Evolutionary conservation across 805 yeast genomes (phyloP), one percentile per base, ranked within the genome.

Genomic region (Hanseniaspora guilliermondii): DNA sequence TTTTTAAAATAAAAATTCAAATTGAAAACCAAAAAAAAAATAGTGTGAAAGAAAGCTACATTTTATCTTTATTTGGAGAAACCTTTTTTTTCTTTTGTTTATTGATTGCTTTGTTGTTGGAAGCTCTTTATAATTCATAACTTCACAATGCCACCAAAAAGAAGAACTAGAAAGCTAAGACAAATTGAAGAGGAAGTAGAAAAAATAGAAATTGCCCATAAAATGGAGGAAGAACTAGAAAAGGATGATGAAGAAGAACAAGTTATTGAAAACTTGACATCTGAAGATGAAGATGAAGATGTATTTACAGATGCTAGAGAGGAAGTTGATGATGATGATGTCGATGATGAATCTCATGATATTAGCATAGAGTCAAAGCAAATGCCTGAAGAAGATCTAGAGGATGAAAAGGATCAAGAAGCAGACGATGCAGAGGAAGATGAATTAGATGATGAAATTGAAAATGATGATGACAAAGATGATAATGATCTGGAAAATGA

Each of bases 171-270:
- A 36, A 47, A 47, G 30, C 47, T 33, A 41, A 52, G 45, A 41
- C 57, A 46, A 25, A 55, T 42, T 52, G 61, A 56, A 16, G 58
- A 57, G 21, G 56, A 54, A 27, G 47, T 36, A 7, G 53, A 32
- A 30, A 53, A 50, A 36, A 25, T 47, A 16, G 53, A 39, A 24
- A 41, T 47, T 21, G 50, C 52, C 17, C 53, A 41, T 16, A 42
- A 38, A n/a, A 59, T 53, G 48, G 61, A 58, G 36, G 57, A 53
- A 42, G 53, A 44, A 19, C 49, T 36, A 38, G 60, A 54, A 9
- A 53, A 53, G 12, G 62, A 56, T 11, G 58, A 55, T 16, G 60
- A 56, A 22, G 49, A 37, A 36, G 60, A 49, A 17, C 47, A 38
- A 42, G 50, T 46, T 1, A 52, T 42, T 19, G 57, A 55, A 11